Evolutionary conservation across 2,329 filamentous ascomycete species (phyloP), one percentile per base, ranked within the genome.

Genomic region (Pleurostoma richardsiae): DNA sequence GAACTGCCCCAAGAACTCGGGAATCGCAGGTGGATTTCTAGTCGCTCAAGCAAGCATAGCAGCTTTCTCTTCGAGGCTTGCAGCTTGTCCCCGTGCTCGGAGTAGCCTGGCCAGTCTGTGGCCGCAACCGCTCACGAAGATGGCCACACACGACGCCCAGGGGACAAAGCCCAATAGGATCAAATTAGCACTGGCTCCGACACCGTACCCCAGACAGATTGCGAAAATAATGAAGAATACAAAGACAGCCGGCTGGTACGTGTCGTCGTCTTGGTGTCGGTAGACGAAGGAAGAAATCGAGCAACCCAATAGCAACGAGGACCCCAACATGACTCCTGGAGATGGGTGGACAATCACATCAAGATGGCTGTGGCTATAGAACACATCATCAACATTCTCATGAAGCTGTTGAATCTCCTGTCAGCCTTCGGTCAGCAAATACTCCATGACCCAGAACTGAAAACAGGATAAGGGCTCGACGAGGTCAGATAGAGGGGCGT

Each of bases 271-370:
- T 40, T 64, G 62, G 11, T 59, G 57, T 33, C 65, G 57, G 33
- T 66, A 63, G 2, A 57, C 51, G 46, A 65, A 69, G 1, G 65
- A 66, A 8, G 65, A 66, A 6, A 67, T 59, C 5, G 61, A 60
- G 40, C 57, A 65, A 6, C 66, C 66, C 26, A 68, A 59, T 3
- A 64, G 47, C 10, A 69, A 43, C 47, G 62, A 66, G 10, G 62
- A 61, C 27, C 44, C 50, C 10, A 68, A 57, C 57, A 67, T 61
- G 29, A 64, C 40, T 11, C 51, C 52, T 7, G 65, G 59, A n/a
- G 63, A 58, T 10, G 63, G 63, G 33, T 60, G 56, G 30, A 61
- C 19, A 19, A 19, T 19, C 19, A 19, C 19, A 19, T 19, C 19
- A 19, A 19, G 19, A 19, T 19, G 19, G 19, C 19, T 19, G 19